These are phyloP conservation scores for Paxillus ammoniavirescens DNA, from an alignment of 768 basidiomycete genomes.

Conservation along the genomic window DNA sequence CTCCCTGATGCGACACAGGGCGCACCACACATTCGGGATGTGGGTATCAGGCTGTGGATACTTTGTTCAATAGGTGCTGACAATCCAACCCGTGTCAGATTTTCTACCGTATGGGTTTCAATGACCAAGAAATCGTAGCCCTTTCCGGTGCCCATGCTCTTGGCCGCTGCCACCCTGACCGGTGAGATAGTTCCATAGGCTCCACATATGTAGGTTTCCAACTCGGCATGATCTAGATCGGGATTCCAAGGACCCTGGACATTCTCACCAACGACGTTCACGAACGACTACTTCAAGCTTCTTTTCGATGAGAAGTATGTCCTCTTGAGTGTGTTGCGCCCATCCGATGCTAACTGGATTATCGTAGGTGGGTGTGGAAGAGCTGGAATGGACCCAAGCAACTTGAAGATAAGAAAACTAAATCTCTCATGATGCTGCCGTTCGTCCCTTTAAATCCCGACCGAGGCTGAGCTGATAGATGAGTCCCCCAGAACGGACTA, in stretches of 20 bases:
- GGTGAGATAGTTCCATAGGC: slow-evolving; percentile 37
- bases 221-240: slow-evolving; percentile 40
- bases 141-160: slow-evolving; percentile 94
- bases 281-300: slow-evolving; percentile 85
- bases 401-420: slow-evolving; percentile 88
- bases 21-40: slow-evolving; percentile 78
- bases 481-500: slow-evolving; percentile 68
- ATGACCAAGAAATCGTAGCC: slow-evolving; percentile 97
- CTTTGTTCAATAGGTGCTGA: background rate
- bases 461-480: background rate
- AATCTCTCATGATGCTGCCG: slow-evolving; percentile 94
- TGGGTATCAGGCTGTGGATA: slow-evolving; percentile 30
- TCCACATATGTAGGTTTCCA: background rate
- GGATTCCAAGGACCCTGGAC: slow-evolving; percentile 94
- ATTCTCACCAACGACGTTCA: slow-evolving; percentile 86
- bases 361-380: slow-evolving; percentile 80
- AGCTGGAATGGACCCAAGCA: slow-evolving; percentile 96
- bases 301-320: slow-evolving; percentile 80
- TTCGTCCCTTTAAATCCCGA: slow-evolving; percentile 37
- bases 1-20: slow-evolving; percentile 87
- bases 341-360: background rate
- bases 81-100: slow-evolving; percentile 34
- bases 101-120: slow-evolving; percentile 84
- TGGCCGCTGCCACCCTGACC: slow-evolving; percentile 88
- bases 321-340: background rate